These are phyloP conservation scores for Jackrogersella multiformis DNA, from an alignment of 495 filamentous ascomycete genomes.

Conservation along the genomic window DNA sequence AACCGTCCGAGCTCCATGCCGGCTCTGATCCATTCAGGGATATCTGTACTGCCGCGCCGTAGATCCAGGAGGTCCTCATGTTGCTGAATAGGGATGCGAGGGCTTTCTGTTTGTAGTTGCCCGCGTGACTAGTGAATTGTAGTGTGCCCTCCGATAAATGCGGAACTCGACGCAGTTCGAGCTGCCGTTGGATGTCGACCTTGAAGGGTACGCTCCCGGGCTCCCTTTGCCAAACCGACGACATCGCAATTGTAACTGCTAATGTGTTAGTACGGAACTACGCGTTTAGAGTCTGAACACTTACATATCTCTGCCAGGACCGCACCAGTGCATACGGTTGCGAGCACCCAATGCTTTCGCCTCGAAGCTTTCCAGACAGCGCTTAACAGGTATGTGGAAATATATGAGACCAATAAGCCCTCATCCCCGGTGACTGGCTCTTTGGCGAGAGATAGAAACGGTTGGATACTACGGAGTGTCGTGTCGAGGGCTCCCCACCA, in stretches of 20 bases:
- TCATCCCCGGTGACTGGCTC: conserved; percentile 22
- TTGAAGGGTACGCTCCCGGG: conserved; percentile 10
- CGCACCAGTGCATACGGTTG: conserved; percentile 42
- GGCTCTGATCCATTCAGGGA: conserved; percentile 47
- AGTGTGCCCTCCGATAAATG: not conserved
- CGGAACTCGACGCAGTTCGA: conserved; percentile 18
- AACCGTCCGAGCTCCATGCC: conserved; percentile 50
- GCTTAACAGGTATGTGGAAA: conserved; percentile 47
- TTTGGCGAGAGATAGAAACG: conserved; percentile 47
- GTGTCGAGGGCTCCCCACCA: conserved; percentile 55
- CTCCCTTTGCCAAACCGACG: conserved; percentile 44
- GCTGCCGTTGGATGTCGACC: conserved; percentile 1
- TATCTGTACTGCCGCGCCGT: conserved; percentile 48
- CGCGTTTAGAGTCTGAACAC: conserved; percentile 12
- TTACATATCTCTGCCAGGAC: conserved; percentile 49
- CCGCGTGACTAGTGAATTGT: conserved; percentile 1
- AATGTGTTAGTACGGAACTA: not conserved
- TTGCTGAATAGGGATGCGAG: conserved; percentile 14
- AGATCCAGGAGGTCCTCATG: conserved; percentile 40
- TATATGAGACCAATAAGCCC: conserved; percentile 46
- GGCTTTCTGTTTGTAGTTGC: conserved; percentile 5
- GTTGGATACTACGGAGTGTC: conserved; percentile 47
- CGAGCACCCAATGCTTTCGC: conserved; percentile 49
- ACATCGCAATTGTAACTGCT: conserved; percentile 53
- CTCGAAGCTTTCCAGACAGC: conserved; percentile 42